phyloP scores from a whole-genome alignment of 805 yeast genomes.

The Candida peoriensis region DNA sequence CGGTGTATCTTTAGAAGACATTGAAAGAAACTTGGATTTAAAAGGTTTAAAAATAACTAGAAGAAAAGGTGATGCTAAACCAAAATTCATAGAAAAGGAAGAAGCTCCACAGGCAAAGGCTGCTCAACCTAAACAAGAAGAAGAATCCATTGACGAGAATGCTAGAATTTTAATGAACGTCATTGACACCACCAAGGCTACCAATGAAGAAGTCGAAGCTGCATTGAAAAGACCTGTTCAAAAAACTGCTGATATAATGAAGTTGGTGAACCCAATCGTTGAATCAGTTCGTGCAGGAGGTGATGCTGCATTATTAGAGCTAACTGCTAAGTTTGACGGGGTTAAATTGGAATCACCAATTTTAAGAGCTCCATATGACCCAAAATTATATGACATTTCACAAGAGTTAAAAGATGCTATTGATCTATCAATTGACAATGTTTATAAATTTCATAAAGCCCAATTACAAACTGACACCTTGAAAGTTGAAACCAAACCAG shows the following conservation, averaged over 20 bases:
- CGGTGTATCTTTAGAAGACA: conserved; percentile 76
- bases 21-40: conserved; percentile 77
- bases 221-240: conserved; percentile 94
- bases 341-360: conserved; percentile 71
- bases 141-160: conserved; percentile 23
- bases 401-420: conserved; percentile 78
- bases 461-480: conserved; percentile 73
- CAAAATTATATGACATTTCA: conserved; percentile 64
- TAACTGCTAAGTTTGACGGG: conserved; percentile 87
- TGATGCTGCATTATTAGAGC: conserved; percentile 82
- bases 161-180: conserved; percentile 25
- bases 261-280: conserved; percentile 85
- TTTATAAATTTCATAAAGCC: conserved; percentile 88
- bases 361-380: conserved; percentile 82
- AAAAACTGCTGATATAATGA: conserved; percentile 88
- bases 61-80: conserved; percentile 94
- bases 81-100: conserved; percentile 50
- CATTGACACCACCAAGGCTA: conserved; percentile 44
- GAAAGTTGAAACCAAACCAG: conserved; percentile 88
- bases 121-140: conserved; percentile 17
- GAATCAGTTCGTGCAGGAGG: conserved; percentile 73
- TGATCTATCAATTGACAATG: conserved; percentile 85
- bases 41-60: conserved; percentile 86
- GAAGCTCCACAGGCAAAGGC: conserved; percentile 15
- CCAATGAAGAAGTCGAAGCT: conserved; percentile 43